Evolutionary conservation across 2,329 filamentous ascomycete genomes (phyloP), one percentile per base, ranked within the genome.

Genomic region (Massarina eburnea): DNA sequence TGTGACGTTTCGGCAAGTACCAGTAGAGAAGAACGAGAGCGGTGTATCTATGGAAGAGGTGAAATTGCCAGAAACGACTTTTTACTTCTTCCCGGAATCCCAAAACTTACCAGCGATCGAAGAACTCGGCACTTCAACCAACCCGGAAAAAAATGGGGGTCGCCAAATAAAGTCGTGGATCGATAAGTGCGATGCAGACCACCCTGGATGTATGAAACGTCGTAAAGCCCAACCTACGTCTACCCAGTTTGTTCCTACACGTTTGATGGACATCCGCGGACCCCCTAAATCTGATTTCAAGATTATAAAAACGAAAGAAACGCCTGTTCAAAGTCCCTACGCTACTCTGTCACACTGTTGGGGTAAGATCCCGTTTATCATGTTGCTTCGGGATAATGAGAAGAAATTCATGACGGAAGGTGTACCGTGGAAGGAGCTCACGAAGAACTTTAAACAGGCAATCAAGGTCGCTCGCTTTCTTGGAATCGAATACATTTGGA

Each of bases 401-500:
- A 37, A 47, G 21, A 37, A 10, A 3, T 57, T 52, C 41, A 57
- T 51, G 43, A 39, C 32, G 2, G 43, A 48, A n/a, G 60, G 60
- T 8, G 42, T 64, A 1, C 37, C 41, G 4, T 53, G 50, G 48
- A 39, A 46, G 12, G 33, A 35, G 9, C 43, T 65, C 1, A 43
- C 57, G 2, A 43, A 39, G 9, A 65, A 65, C 19, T 65, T 65
- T 34, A 42, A 58, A 27, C 37, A 65, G 8, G 60, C 62, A 1
- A 59, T 65, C 17, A 45, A 52, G 29, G 45, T 62, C 9, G 54
- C 54, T 12, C 40, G 59, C 6, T 54, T 54, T 12, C 19, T 64
- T 2, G 52, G 51, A 1, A 27, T 64, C 2, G 30, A 45, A 2
- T 61, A 64, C 37, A 62, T 64, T 9, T 64, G 61, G 61, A 64